Evolutionary conservation across 2,329 filamentous ascomycete species (phyloP).

Genomic region (Neonectria coccinea): DNA sequence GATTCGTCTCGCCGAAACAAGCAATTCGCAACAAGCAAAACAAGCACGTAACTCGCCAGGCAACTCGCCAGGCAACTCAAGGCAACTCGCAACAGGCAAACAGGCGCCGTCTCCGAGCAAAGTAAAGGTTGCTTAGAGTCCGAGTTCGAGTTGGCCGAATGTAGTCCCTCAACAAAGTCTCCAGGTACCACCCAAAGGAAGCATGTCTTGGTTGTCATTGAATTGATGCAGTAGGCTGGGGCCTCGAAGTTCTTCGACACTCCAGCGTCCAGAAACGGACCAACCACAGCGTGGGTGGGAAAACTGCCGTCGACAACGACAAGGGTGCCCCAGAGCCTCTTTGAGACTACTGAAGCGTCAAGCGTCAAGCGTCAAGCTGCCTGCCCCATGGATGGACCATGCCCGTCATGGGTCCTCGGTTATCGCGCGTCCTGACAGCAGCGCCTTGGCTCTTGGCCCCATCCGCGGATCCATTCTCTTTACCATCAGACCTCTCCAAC

Average conservation of each 20-base stretch:
- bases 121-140: neutral
- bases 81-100: conserved; percentile 3
- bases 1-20: conserved; percentile 4
- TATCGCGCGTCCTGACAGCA: conserved; percentile 37
- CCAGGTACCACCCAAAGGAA: neutral
- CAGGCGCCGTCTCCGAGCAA: neutral
- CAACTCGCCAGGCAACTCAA: no score
- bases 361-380: conserved; percentile 13
- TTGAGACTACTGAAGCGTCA: neutral
- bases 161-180: neutral
- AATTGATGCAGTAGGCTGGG: conserved; percentile 23
- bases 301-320: conserved; percentile 38
- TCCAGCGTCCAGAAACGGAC: conserved; percentile 26
- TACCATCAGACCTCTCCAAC: neutral
- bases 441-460: conserved; percentile 8
- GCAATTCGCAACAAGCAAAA: conserved; percentile 4
- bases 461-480: neutral
- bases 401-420: conserved; percentile 35
- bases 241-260: conserved; percentile 16
- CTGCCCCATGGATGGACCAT: conserved; percentile 18
- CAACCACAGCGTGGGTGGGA: conserved; percentile 42
- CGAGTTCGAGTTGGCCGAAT: conserved; percentile 10
- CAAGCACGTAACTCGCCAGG: neutral
- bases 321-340: conserved; percentile 40
- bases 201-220: conserved; percentile 25